These are phyloP conservation scores for Termitomyces sp. DNA, from an alignment of 768 basidiomycete genomes.

Conservation along the genomic window DNA sequence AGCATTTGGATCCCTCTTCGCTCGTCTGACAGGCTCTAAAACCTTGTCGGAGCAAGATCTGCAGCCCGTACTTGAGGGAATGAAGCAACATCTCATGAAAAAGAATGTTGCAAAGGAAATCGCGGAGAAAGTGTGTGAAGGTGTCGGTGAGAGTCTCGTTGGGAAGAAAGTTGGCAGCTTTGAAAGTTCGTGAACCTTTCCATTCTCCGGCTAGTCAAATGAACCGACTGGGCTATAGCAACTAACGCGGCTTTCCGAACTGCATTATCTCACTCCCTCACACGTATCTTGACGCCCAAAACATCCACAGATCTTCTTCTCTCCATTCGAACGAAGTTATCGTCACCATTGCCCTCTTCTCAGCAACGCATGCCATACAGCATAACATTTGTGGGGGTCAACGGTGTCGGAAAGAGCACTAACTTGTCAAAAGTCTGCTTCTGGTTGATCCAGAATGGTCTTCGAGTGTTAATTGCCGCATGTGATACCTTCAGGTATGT, in stretches of 20 bases:
- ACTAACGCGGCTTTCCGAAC: constrained; percentile 79
- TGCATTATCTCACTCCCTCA: constrained; percentile 84
- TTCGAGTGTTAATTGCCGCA: constrained; percentile 93
- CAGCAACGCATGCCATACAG: constrained; percentile 85
- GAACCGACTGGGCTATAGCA: constrained; percentile 40
- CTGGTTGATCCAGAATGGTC: constrained; percentile 95
- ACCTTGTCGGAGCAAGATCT: constrained; percentile 79
- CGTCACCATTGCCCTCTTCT: constrained; percentile 67
- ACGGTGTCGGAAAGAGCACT: constrained; percentile 98
- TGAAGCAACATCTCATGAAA: constrained; percentile 98
- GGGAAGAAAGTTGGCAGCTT: constrained; percentile 92
- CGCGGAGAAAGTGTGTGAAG: constrained; percentile 90
- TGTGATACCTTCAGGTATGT: constrained; percentile 93
- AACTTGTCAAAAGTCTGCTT: constrained; percentile 98
- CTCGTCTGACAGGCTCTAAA: constrained; percentile 83
- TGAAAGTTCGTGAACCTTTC: constrained; percentile 61
- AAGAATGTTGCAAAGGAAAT: constrained; percentile 99
- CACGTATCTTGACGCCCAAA: constrained; percentile 92
- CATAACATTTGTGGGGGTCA: constrained; percentile 96
- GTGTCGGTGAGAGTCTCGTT: constrained; percentile 84
- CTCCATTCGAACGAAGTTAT: constrained; percentile 86
- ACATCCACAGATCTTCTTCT: constrained; percentile 95
- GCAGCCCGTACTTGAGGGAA: constrained; percentile 83
- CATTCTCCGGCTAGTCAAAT: constrained; percentile 5
- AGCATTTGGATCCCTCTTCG: constrained; percentile 74